Percentiles rank a stretch among this genome's conserved stretches.
Evolutionary conservation across 352 stramenopile genomes (phyloP).

Genomic region (Lagenidium giganteum): DNA sequence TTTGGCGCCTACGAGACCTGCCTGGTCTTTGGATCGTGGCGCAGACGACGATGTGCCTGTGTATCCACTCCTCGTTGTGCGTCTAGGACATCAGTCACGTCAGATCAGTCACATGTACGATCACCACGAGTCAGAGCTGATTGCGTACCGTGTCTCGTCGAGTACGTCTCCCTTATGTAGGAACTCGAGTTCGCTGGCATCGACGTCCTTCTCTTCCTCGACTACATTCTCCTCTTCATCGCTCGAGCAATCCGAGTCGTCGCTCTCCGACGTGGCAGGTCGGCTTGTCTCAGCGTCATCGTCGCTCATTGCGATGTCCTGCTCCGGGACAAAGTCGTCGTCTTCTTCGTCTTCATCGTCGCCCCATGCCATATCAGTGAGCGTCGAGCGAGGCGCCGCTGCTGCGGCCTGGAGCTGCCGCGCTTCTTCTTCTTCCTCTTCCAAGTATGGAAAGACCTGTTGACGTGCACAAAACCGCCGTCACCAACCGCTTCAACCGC

Average conservation of each 20-base stretch:
- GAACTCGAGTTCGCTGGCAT: constrained; percentile 14
- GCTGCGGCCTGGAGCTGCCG: too few relatives aligned
- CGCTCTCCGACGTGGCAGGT: neutral
- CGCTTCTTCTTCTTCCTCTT: constrained; percentile 18
- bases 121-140: neutral
- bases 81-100: constrained; percentile 9
- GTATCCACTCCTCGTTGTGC: too few relatives aligned
- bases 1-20: constrained; percentile 13
- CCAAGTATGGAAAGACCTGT: constrained; percentile 49
- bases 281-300: constrained; percentile 5
- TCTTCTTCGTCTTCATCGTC: constrained; percentile 45
- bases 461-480: neutral
- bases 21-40: constrained; percentile 11
- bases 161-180: constrained; percentile 15
- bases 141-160: constrained; percentile 11
- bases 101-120: neutral
- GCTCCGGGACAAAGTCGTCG: constrained; percentile 39
- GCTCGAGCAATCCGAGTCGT: constrained; percentile 2
- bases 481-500: neutral
- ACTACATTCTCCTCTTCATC: constrained; percentile 15
- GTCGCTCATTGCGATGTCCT: constrained; percentile 5
- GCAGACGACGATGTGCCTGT: too few relatives aligned
- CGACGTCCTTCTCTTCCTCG: constrained; percentile 13
- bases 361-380: too few relatives aligned
- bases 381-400: too few relatives aligned